phyloP scores from a whole-genome alignment of 148 eudicot species.

The Vaccinium vitisidaea region DNA sequence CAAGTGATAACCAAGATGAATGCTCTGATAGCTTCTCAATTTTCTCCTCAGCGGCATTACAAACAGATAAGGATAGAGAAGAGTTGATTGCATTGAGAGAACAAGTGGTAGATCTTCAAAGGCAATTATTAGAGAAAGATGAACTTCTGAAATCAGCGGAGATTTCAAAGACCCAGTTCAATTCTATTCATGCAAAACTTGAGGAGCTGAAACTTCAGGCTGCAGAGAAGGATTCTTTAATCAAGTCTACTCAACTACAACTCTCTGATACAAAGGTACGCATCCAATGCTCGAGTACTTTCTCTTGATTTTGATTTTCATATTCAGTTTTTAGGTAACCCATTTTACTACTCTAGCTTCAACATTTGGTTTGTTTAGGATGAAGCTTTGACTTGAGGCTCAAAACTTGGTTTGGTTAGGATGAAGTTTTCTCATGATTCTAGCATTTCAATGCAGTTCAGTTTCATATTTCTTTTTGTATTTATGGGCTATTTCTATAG shows the following conservation, averaged over 20 bases:
- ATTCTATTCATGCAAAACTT: slow-evolving; percentile 42
- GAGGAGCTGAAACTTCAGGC: slow-evolving; percentile 56
- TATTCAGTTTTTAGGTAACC: neutral
- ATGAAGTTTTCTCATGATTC: neutral
- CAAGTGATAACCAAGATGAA: slow-evolving; percentile 43
- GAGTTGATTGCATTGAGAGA: slow-evolving; percentile 64
- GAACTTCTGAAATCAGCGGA: slow-evolving; percentile 68
- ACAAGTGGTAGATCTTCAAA: slow-evolving; percentile 70
- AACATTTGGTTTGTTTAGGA: neutral
- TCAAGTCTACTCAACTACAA: slow-evolving; percentile 62
- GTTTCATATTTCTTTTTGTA: neutral
- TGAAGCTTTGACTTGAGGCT: neutral
- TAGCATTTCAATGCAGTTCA: neutral
- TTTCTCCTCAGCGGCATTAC: slow-evolving; percentile 42
- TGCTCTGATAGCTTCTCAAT: slow-evolving; percentile 39
- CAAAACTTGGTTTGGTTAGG: neutral
- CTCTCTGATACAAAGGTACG: slow-evolving; percentile 80
- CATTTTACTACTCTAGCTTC: neutral
- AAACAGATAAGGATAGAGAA: slow-evolving; percentile 60
- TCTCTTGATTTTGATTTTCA: neutral
- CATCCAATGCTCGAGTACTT: neutral
- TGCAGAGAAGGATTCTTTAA: slow-evolving; percentile 60
- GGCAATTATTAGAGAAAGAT: slow-evolving; percentile 66
- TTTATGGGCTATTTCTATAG: neutral
- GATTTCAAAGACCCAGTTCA: slow-evolving; percentile 46